Percentiles rank a stretch among this genome's conserved stretches.
phyloP scores from a whole-genome alignment of 352 stramenopile species.

The Globisporangium irregulare region DNA sequence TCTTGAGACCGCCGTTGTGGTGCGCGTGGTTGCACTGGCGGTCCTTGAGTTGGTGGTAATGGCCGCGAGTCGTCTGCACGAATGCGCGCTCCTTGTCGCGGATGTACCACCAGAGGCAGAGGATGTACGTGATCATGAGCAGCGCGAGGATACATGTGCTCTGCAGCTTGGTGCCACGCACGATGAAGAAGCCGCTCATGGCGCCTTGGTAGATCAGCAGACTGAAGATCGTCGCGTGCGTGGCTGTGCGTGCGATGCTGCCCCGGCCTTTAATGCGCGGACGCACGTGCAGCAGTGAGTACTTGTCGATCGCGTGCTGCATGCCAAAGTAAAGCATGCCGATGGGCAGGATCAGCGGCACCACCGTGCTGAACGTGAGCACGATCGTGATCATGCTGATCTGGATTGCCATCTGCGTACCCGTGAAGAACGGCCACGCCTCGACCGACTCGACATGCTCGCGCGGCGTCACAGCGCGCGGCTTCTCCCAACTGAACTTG shows the following conservation, averaged over 20 bases:
- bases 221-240: conserved; percentile 76
- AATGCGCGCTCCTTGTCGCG: conserved; percentile 81
- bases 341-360: conserved; percentile 79
- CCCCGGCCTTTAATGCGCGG: conserved; percentile 81
- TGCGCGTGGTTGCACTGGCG: conserved; percentile 41
- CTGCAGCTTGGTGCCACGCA: conserved; percentile 71
- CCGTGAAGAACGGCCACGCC: conserved; percentile 80
- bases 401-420: conserved; percentile 79
- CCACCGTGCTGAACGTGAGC: conserved; percentile 83
- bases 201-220: conserved; percentile 78
- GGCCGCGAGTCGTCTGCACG: conserved; percentile 32
- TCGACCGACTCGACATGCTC: conserved; percentile 73
- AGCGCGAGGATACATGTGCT: conserved; percentile 67
- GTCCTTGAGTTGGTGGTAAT: conserved; percentile 34
- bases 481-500: conserved; percentile 81
- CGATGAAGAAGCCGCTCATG: conserved; percentile 85
- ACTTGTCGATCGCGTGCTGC: conserved; percentile 85
- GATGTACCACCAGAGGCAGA: conserved; percentile 80
- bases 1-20: conserved; percentile 16
- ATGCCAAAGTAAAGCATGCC: conserved; percentile 83
- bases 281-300: conserved; percentile 74
- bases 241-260: conserved; percentile 77
- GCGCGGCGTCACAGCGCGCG: conserved; percentile 64
- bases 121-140: conserved; percentile 81
- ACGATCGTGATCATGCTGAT: conserved; percentile 83